Evolutionary conservation across 2,329 filamentous ascomycete species (phyloP).

Genomic region (Fonsecaea nubica): DNA sequence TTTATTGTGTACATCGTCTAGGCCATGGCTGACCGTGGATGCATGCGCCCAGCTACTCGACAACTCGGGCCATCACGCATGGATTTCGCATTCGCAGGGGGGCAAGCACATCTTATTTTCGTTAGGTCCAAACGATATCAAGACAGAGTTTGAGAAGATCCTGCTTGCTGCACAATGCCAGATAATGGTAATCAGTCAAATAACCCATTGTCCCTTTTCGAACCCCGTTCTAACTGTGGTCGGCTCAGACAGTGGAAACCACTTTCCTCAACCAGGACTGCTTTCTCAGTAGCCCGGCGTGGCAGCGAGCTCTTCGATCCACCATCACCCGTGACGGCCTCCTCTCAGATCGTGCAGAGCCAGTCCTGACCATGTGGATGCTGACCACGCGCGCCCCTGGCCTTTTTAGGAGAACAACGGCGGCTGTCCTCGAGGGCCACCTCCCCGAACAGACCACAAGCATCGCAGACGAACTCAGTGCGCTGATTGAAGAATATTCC

Average conservation of each 20-base stretch:
- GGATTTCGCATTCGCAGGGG: constrained; percentile 27
- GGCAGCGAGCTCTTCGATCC: constrained; percentile 22
- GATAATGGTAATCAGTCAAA: constrained; percentile 15
- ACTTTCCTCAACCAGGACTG: constrained; percentile 27
- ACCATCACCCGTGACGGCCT: constrained; percentile 11
- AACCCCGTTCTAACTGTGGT: background rate
- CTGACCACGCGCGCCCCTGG: constrained; percentile 16
- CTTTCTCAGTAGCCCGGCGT: constrained; percentile 22
- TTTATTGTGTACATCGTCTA: background rate
- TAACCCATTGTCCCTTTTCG: background rate
- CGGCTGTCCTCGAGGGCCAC: constrained; percentile 12
- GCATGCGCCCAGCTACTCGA: constrained; percentile 21
- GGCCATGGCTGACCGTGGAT: constrained; percentile 8
- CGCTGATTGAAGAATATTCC: constrained; percentile 14
- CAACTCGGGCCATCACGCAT: constrained; percentile 18
- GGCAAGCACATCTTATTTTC: constrained; percentile 21
- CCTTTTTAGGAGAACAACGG: constrained; percentile 24
- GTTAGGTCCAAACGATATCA: constrained; percentile 24
- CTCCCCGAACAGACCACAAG: background rate
- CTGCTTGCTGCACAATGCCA: constrained; percentile 22
- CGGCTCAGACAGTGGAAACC: constrained; percentile 21
- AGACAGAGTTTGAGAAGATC: constrained; percentile 23
- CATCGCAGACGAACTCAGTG: constrained; percentile 7
- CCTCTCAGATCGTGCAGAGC: constrained; percentile 21
- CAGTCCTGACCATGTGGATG: constrained; percentile 25